A percentile compares a stretch with the other conserved stretches of the same genome.
Evolutionary conservation across 805 yeast species (phyloP).

Genomic region (Lachancea sp.): DNA sequence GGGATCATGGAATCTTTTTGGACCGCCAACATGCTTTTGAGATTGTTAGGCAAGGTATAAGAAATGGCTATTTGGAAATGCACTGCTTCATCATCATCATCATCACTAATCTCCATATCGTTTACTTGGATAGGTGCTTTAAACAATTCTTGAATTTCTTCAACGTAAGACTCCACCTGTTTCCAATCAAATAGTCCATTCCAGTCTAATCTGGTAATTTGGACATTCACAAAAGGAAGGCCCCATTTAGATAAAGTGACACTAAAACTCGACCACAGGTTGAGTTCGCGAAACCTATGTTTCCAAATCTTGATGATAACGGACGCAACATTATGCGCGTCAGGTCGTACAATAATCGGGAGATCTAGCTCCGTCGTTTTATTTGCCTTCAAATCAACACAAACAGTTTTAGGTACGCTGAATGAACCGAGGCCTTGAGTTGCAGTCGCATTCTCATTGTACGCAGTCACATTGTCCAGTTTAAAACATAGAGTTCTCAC

Average conservation of each 20-base stretch:
- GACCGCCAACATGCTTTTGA: slow-evolving; percentile 15
- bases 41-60: slow-evolving; percentile 17
- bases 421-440: slow-evolving; percentile 17
- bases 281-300: slow-evolving; percentile 20
- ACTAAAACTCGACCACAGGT: slow-evolving; percentile 25
- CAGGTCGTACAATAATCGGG: slow-evolving; percentile 23
- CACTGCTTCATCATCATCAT: slow-evolving; percentile 19
- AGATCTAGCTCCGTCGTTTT: slow-evolving; percentile 18
- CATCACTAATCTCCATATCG: slow-evolving; percentile 21
- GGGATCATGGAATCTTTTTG: slow-evolving; percentile 28
- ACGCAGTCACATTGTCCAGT: slow-evolving; percentile 25
- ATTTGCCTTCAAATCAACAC: slow-evolving; percentile 22
- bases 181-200: slow-evolving; percentile 19
- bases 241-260: slow-evolving; percentile 16
- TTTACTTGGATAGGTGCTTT: slow-evolving; percentile 20
- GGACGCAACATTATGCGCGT: slow-evolving; percentile 21
- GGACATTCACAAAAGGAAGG: slow-evolving; percentile 16
- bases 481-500: slow-evolving; percentile 22
- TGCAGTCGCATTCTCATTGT: slow-evolving; percentile 13
- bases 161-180: slow-evolving; percentile 9
- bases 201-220: slow-evolving; percentile 21
- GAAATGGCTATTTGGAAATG: slow-evolving; percentile 18
- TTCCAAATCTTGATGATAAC: slow-evolving; percentile 27
- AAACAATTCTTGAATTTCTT: slow-evolving; percentile 9
- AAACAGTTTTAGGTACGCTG: slow-evolving; percentile 17